Evolutionary conservation across 169 alveolate genomes (phyloP), one percentile per base, ranked within the genome.

Genomic region (Cryptosporidium xiaoi): DNA sequence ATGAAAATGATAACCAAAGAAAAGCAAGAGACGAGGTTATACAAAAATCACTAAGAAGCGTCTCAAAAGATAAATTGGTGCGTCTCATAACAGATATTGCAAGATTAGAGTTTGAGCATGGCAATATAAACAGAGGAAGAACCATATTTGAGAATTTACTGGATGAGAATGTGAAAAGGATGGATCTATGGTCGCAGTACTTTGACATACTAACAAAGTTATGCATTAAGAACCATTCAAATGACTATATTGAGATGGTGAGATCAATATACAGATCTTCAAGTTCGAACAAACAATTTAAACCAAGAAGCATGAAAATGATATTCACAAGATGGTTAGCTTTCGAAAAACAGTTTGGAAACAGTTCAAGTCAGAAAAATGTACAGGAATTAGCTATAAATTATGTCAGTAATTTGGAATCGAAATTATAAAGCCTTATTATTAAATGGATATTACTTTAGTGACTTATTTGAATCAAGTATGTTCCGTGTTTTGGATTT

Each of bases 161-260:
- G 20, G 93, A 90, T 82, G 96, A 94, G 46, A 93, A 94, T 62
- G 93, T 95, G 0, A 92, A 92, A 40, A 90, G 96, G n/a, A 93
- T 93, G 91, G 96, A 94, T 67, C 64, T 94, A 12, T 94, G 96
- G 96, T 89, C 92, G 77, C 95, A 93, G 67, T 94, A 94, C 71
- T 82, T 94, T 67, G 92, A 92, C 62, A 92, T 93, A 10, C 29
- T 77, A 29, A 77, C 71, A 1, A 77, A 44, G 18, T 50, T 60
- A 0, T 77, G 69, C 51, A 40, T 13, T 12, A 55, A 20, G 2
- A 20, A 18, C n/a, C 27, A 20, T 15, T 13, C 62, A 10, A 50
- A 77, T 8, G 64, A 6, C 2, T 51, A 77, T 36, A 77, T 77
- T 24, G 71, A 77, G 15, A 77, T 77, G 46, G 62, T 46, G 18